Evolutionary conservation across 225 moss, liverwort and hornwort genomes (phyloP), one percentile per base, ranked within the genome.

Genomic region (Asterella californica): DNA sequence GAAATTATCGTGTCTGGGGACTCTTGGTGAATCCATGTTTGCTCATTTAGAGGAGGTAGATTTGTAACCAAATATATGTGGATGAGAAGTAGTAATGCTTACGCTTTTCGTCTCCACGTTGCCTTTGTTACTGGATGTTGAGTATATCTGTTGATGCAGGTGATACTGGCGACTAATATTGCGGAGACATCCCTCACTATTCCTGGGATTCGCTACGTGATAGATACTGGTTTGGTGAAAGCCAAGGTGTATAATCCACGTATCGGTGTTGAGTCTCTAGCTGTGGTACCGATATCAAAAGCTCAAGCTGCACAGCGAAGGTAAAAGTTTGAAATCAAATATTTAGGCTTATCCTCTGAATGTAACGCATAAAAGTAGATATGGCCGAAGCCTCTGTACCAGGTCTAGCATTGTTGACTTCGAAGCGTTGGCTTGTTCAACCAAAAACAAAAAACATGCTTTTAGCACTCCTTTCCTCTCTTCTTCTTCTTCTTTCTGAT

Each of bases 101-200:
- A 45, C 30, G 7, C 53, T 14, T 52, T 1, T 52, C 12, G 17
- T 52, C 52, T 34, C 30, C 9, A 30, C 63, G 17, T 17, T 37
- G 71, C n/a, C 11, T 38, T 2, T 71, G 46, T 25, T 46, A 25
- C 71, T 71, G 24, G 22, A 25, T 71, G 37, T 47, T 71, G n/a
- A 46, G 25, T 47, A 24, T n/a, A 27, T 71, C n/a, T 47, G 61
- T 62, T 81, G 50, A 65, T 88, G 89, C 92, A 99, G 99, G 90
- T 95, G 68, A 91, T 99, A 74, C 69, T 99, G 70, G 99, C 99
- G 33, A 99, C 99, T 72, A 99, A 99, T 81, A 99, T 99, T 83
- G 95, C 95, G 70, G 99, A 99, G 87, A 99, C 99, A 57, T 99
- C 99, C 62, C 91, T 99, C 67, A 99, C 99, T 57, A 99, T 99